Evolutionary conservation across 371 early-diverging fungal genomes (phyloP).

Genomic region (Syncephalastrum racemosum): DNA sequence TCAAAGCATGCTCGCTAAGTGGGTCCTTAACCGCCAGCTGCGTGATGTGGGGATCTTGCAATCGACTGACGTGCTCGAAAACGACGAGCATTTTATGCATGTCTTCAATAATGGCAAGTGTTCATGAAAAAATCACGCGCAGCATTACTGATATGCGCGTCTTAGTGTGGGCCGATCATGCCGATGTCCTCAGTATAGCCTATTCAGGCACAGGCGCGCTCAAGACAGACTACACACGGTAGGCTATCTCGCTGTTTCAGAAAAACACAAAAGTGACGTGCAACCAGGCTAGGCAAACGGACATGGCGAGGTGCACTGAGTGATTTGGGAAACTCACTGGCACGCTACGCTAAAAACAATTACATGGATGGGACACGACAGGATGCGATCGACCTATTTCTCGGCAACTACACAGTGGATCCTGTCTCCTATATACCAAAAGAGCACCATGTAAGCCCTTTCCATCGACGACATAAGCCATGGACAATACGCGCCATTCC

Average conservation of each 20-base stretch:
- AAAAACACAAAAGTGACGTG: neutral
- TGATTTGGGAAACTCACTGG: conserved; percentile 79
- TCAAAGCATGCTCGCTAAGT: conserved; percentile 84
- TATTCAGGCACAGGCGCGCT: conserved; percentile 99
- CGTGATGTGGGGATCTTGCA: conserved; percentile 63
- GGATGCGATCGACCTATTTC: conserved; percentile 80
- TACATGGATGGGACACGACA: conserved; percentile 90
- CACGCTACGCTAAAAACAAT: conserved; percentile 90
- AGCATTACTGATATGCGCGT: neutral
- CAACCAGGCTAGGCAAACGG: conserved; percentile 74
- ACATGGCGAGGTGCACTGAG: conserved; percentile 77
- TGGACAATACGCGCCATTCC: conserved; percentile 25
- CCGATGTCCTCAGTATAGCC: conserved; percentile 89
- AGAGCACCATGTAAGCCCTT: conserved; percentile 30
- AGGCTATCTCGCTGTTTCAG: conserved; percentile 7
- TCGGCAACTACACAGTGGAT: conserved; percentile 68
- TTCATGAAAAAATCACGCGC: neutral
- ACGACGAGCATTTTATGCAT: conserved; percentile 35
- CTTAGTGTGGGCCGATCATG: conserved; percentile 97
- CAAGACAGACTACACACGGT: conserved; percentile 95
- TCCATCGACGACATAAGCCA: conserved; percentile 13
- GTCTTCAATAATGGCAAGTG: conserved; percentile 35
- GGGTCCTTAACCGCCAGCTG: conserved; percentile 64
- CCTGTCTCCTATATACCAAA: conserved; percentile 13
- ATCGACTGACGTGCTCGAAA: conserved; percentile 60